Base-by-base conservation (phyloP, 192 early-diverging fungal genomes). In the Ambispora gerdemannii region DNA sequence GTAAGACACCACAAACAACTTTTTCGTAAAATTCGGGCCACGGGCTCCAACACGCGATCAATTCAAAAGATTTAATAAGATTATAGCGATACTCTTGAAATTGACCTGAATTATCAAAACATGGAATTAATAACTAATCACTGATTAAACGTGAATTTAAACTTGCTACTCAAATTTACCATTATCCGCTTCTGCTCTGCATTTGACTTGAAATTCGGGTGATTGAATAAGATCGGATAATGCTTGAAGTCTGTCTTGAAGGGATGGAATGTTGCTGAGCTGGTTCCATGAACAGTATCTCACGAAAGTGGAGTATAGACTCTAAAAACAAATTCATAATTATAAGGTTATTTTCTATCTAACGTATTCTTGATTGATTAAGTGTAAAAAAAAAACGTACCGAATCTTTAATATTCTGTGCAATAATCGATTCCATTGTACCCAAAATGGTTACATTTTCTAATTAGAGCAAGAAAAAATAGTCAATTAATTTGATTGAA, bases 51-150 rank as follows among this genome's bases (percentile, higher is more conserved):
- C 7, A 11, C n/a, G 58, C 58, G 33, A 32, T 32, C 33, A 60
- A 60, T 33, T 60, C 58, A 60, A 10, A 60, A 60, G 58, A 60
- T 30, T 60, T 60, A 17, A 60, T 19, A 28, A 60, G 58, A n/a
- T 60, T 60, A n/a, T 32, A 60, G 6, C 58, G 58, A 30, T 60
- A 60, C 28, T 60, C 58, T 30, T 60, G 58, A 60, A 60, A 60
- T 32, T 60, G 6, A 31, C 31, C 58, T 60, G 19, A 33, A 43
- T 43, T 43, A 15, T 43, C 38, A 43, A 43, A 43, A 43, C 15
- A n/a, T n/a, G n/a, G 38, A 43, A 15, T 43, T 43, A 43, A 43
- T 10, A 10, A 43, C 15, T 15, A 43, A 6, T 43, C 15, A 15
- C 15, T 43, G 6, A 43, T 43, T 15, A 43, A 15, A 43, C 38